A percentile compares a stretch with the other conserved stretches of the same genome.
phyloP scores from a whole-genome alignment of 768 basidiomycete genomes.

The Chlorophyllum brunneum region DNA sequence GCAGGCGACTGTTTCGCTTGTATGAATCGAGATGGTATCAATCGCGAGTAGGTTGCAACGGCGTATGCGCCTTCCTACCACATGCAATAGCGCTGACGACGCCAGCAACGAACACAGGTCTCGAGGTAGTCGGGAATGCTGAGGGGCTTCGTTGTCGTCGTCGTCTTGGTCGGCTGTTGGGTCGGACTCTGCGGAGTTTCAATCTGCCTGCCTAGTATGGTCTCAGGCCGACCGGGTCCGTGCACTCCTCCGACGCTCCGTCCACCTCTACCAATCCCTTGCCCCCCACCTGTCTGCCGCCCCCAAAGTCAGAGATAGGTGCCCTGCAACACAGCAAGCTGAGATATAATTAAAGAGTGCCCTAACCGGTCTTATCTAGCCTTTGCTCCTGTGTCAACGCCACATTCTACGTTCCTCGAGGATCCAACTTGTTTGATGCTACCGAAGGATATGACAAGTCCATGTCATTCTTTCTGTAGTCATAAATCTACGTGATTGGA shows the following conservation, averaged over 20 bases:
- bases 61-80: neutral
- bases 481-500: too few relatives aligned
- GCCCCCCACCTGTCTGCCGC: neutral
- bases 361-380: too few relatives aligned
- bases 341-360: too few relatives aligned
- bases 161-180: conserved; percentile 7
- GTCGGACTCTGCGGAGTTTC: conserved; percentile 24
- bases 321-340: too few relatives aligned
- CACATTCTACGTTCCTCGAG: too few relatives aligned
- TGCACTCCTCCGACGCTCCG: neutral
- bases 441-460: too few relatives aligned
- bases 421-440: too few relatives aligned
- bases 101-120: neutral
- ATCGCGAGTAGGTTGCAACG: neutral
- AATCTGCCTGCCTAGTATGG: conserved; percentile 27
- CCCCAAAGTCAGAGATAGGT: too few relatives aligned
- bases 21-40: neutral
- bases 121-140: conserved; percentile 12
- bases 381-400: too few relatives aligned
- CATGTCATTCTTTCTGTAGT: too few relatives aligned
- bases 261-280: neutral
- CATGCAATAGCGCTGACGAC: neutral
- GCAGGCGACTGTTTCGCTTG: conserved; percentile 24
- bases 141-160: conserved; percentile 15
- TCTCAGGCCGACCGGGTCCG: conserved; percentile 16